A percentile compares a stretch with the other conserved stretches of the same genome.
These are phyloP conservation scores for Esteya vermicola DNA, from an alignment of 2,329 filamentous ascomycete genomes.

Conservation along the genomic window DNA sequence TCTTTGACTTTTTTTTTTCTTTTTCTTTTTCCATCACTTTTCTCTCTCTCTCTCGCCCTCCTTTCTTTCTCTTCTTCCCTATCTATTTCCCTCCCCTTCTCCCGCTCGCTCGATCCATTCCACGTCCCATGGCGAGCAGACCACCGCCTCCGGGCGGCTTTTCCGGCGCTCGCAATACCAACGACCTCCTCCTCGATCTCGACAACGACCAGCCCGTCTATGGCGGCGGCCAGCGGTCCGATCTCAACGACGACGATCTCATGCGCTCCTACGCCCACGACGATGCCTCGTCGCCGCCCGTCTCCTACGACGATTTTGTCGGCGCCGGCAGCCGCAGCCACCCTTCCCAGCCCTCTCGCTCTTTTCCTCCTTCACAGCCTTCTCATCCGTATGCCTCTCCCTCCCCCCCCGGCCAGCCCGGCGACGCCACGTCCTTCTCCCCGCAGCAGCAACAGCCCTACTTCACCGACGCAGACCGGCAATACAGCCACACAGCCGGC, in stretches of 20 bases:
- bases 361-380: too few species aligned
- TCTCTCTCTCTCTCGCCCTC: constrained; percentile 19
- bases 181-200: constrained; percentile 60
- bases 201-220: constrained; percentile 60
- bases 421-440: constrained; percentile 9
- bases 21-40: constrained; percentile 5
- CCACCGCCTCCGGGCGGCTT: constrained; percentile 24
- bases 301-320: constrained; percentile 92
- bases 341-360: too few species aligned
- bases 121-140: constrained; percentile 51
- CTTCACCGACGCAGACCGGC: constrained; percentile 23
- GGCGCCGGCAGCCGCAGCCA: constrained; percentile 51
- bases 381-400: constrained; percentile 26
- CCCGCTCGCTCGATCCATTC: too few species aligned
- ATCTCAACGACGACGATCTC: constrained; percentile 57
- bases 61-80: too few species aligned
- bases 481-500: constrained; percentile 64
- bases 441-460: constrained; percentile 26
- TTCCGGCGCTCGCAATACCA: constrained; percentile 35
- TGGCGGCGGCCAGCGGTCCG: constrained; percentile 59
- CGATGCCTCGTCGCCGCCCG: constrained; percentile 36
- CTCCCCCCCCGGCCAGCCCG: constrained; percentile 12
- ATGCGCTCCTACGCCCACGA: constrained; percentile 61
- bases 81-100: too few species aligned
- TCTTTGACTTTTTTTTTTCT: constrained; percentile 14